A percentile compares a stretch with the other conserved stretches of the same genome.
Evolutionary conservation across 2,329 filamentous ascomycete species (phyloP).

Genomic region (Penicillium sclerotigenum): DNA sequence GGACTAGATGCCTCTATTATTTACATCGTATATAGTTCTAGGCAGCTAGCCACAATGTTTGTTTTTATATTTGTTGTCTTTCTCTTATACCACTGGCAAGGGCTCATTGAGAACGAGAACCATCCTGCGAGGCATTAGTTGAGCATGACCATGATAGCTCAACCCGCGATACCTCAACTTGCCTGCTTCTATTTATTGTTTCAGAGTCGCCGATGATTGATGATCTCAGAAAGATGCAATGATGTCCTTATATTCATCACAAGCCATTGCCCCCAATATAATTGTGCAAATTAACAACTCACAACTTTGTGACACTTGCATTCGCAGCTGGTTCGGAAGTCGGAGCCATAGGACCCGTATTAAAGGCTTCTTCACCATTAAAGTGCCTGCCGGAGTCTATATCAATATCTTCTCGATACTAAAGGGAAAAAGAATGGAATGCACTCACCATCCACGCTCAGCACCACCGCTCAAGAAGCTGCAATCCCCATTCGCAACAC

Average conservation of each 20-base stretch:
- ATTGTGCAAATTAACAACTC: neutral
- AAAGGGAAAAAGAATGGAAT: constrained; percentile 14
- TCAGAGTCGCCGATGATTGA: too few species aligned
- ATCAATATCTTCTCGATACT: constrained; percentile 19
- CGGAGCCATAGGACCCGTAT: constrained; percentile 34
- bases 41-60: neutral
- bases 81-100: neutral
- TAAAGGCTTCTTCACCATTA: constrained; percentile 47
- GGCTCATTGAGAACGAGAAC: neutral
- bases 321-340: constrained; percentile 16
- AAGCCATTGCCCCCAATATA: too few species aligned
- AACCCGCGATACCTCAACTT: neutral
- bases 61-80: too few species aligned
- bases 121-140: neutral
- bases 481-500: constrained; percentile 78
- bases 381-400: constrained; percentile 40
- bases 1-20: neutral
- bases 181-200: neutral
- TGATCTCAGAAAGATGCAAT: neutral
- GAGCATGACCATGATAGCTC: neutral
- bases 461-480: constrained; percentile 74
- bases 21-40: neutral
- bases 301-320: constrained; percentile 23
- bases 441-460: constrained; percentile 78
- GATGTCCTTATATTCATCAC: neutral